Base-by-base conservation (phyloP, 805 yeast genomes). In the Ogataea pini region DNA sequence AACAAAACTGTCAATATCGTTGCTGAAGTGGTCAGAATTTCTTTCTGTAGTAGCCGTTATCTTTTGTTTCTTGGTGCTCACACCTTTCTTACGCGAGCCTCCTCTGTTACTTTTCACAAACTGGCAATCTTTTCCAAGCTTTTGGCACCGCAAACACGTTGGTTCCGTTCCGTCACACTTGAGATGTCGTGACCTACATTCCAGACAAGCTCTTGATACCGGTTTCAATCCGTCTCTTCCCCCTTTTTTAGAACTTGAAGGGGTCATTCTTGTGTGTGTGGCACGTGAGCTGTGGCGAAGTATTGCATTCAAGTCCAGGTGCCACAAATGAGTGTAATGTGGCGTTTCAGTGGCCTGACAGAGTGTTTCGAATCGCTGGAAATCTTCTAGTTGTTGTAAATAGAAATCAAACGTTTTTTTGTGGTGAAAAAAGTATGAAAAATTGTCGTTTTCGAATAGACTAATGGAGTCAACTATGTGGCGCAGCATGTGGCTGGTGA, bases 71-170 rank as follows among this genome's bases (percentile, higher is more conserved):
- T 65, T 71, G 13, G 46, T 32, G 22, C 56, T 58, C 18, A 72
- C 72, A 13, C 82, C 82, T 54, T 73, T 78, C 52, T 68, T 75
- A 38, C 83, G 61, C 6, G 80, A 72, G 1, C 83, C 83, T 33
- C 83, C 83, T 51, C 83, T 61, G 36, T 76, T 72, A 50, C 80
- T 74, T 55, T 74, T 75, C 4, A 78, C 82, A 53, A 75, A 78
- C 1, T 69, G 70, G 48, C 83, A 78, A 0, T 61, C 69, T 48
- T 66, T 67, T 14, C 61, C 56, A 3, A 59, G 41, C 45, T 64
- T 64, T 3, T 46, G 50, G 51, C 83, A 78, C 42, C 79, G 60
- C 7, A 64, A 59, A 58, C 83, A 78, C 12, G 54, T 55, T 1
- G 83, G 82, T 8, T 67, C 65, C 19, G 59, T 61, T 0, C 82